Percentiles rank a stretch among this genome's conserved stretches.
Evolutionary conservation across 1,284 basidiomycete genomes (phyloP).

Genomic region (Cryptococcus sp.): DNA sequence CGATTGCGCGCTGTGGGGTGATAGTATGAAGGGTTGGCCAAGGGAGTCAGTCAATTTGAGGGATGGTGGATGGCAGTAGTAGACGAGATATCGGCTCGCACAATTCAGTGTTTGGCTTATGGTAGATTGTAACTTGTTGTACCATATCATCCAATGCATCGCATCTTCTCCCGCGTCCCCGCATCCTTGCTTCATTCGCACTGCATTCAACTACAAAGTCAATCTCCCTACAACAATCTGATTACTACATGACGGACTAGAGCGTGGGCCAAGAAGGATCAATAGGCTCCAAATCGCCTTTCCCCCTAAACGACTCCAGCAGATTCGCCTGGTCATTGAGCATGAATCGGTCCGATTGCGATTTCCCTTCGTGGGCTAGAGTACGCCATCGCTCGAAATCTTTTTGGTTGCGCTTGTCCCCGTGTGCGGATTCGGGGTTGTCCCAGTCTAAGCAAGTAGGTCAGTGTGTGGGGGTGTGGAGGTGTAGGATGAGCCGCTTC

Average conservation of each 20-base stretch:
- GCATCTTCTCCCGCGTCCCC: background rate
- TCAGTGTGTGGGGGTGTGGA: background rate
- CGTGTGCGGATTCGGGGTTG: constrained; percentile 11
- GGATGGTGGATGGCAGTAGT: too few species aligned
- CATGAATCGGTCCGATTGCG: constrained; percentile 10
- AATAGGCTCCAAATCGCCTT: constrained; percentile 11
- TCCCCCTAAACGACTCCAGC: constrained; percentile 8
- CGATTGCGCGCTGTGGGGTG: too few species aligned
- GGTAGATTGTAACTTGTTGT: too few species aligned
- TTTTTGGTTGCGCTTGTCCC: constrained; percentile 6
- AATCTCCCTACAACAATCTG: too few species aligned
- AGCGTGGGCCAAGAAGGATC: constrained; percentile 6
- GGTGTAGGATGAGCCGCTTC: background rate
- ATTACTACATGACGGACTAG: background rate
- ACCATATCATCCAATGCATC: constrained; percentile 1
- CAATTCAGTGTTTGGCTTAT: too few species aligned
- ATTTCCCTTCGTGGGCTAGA: constrained; percentile 7
- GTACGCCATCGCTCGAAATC: constrained; percentile 11
- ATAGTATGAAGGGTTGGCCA: too few species aligned
- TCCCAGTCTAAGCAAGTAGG: constrained; percentile 4
- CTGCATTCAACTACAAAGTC: too few species aligned
- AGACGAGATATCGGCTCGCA: too few species aligned
- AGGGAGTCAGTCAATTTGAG: too few species aligned
- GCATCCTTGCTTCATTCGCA: too few species aligned
- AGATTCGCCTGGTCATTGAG: constrained; percentile 13